Percentiles rank a stretch among this genome's conserved stretches.
phyloP scores from a whole-genome alignment of 2,329 filamentous ascomycete species.

The Colletotrichum destructivum region DNA sequence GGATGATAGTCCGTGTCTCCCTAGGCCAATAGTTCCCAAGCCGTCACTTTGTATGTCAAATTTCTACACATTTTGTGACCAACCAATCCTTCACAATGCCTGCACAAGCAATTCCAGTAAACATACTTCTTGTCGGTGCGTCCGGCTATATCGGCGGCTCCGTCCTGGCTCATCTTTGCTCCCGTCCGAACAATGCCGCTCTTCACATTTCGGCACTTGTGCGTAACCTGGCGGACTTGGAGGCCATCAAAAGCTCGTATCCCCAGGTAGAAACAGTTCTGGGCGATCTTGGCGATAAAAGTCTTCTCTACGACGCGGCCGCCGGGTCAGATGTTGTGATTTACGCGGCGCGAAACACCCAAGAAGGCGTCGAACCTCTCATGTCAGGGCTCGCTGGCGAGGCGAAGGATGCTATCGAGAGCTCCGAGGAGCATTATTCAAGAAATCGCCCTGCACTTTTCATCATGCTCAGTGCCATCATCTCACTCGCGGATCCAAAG shows the following conservation, averaged over 20 bases:
- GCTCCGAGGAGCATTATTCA: too few relatives aligned
- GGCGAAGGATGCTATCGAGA: background rate
- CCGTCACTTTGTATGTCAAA: too few relatives aligned
- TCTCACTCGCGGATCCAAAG: conserved; percentile 26
- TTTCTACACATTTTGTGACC: too few relatives aligned
- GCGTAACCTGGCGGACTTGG: background rate
- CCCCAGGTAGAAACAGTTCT: conserved; percentile 1
- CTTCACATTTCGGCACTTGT: conserved; percentile 8
- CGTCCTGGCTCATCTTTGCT: conserved; percentile 3
- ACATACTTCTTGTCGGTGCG: background rate
- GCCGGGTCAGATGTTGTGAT: conserved; percentile 3
- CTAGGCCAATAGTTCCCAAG: too few relatives aligned
- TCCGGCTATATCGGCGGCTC: conserved; percentile 21
- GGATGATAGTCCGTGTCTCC: too few relatives aligned
- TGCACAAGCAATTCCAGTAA: conserved; percentile 7
- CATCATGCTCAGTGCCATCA: conserved; percentile 30
- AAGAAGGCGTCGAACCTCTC: conserved; percentile 14
- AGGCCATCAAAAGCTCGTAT: background rate
- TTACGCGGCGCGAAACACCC: conserved; percentile 19
- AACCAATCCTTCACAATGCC: background rate
- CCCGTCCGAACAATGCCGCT: background rate
- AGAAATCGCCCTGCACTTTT: background rate
- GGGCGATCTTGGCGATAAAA: conserved; percentile 3
- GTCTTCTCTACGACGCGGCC: background rate
- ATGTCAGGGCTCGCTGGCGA: background rate